Percentiles rank a stretch among this genome's conserved stretches.
Conservation (phyloP, 129 eudicot species). For the Ambrosia artemisiifolia region DNA sequence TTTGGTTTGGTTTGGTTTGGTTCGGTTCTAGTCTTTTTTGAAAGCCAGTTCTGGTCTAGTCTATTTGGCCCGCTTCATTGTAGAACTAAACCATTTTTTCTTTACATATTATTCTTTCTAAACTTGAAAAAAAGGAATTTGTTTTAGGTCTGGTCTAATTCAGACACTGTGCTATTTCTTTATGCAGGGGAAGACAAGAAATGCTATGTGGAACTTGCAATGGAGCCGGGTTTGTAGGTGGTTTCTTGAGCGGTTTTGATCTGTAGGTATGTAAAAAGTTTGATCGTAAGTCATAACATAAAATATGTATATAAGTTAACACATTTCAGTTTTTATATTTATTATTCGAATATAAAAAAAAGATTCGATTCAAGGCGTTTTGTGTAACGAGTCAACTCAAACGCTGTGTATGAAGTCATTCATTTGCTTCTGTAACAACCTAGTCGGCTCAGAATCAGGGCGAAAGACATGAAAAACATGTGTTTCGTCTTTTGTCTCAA, state of each 20-base stretch:
- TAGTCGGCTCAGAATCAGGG: conserved; percentile 59
- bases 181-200: conserved; percentile 71
- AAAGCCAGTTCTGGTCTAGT: neutral
- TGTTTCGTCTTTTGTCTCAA: conserved; percentile 55
- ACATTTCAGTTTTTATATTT: neutral
- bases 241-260: conserved; percentile 70
- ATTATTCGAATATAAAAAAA: neutral
- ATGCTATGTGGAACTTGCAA: conserved; percentile 77
- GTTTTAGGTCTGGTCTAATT: neutral
- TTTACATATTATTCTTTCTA: neutral
- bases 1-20: no score
- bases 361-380: neutral
- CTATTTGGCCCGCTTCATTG: neutral
- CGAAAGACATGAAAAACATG: conserved; percentile 65
- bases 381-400: conserved; percentile 23
- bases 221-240: conserved; percentile 87
- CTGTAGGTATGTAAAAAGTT: neutral
- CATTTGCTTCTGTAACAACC: conserved; percentile 56
- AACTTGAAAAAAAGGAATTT: neutral
- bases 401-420: conserved; percentile 49
- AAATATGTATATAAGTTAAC: conserved; percentile 19
- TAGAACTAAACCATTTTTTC: neutral
- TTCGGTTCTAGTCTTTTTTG: neutral
- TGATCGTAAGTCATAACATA: neutral
- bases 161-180: neutral